These are phyloP conservation scores for Mycosphaerella sp. DNA, from an alignment of 2,329 filamentous ascomycete species.

Conservation along the genomic window DNA sequence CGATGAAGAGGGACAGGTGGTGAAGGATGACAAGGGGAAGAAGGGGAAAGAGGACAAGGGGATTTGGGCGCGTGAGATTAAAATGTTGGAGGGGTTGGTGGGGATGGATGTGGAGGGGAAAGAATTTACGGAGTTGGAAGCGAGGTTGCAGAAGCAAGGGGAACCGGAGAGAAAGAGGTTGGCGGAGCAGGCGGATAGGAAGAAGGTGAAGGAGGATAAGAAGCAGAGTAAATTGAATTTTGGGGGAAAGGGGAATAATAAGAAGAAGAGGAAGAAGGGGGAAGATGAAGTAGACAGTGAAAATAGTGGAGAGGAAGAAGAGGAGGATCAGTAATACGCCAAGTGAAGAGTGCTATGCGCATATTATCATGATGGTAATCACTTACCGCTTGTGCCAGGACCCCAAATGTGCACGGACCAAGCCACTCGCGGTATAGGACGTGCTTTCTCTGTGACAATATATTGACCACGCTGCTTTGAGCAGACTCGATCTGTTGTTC, in stretches of 20 bases:
- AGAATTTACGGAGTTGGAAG: conserved; percentile 62
- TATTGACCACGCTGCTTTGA: too few relatives aligned
- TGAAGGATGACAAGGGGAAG: conserved; percentile 38
- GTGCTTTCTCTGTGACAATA: too few relatives aligned
- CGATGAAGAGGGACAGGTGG: conserved; percentile 54
- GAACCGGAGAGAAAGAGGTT: conserved; percentile 65
- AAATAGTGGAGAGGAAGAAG: background rate
- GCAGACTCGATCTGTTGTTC: too few relatives aligned
- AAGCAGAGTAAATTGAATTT: conserved; percentile 35
- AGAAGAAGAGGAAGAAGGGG: conserved; percentile 2
- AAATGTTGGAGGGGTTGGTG: conserved; percentile 80
- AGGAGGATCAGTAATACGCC: background rate
- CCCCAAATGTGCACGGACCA: too few relatives aligned
- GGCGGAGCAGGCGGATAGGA: conserved; percentile 72
- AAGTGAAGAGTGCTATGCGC: too few relatives aligned
- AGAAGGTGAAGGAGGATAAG: conserved; percentile 53
- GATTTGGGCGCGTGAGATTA: conserved; percentile 91
- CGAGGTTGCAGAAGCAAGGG: conserved; percentile 61
- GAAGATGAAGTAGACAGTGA: background rate
- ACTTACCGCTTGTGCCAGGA: too few relatives aligned
- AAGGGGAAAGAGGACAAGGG: conserved; percentile 63
- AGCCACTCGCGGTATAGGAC: too few relatives aligned
- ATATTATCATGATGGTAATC: too few relatives aligned
- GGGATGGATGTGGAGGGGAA: conserved; percentile 72
- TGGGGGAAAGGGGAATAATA: conserved; percentile 31